Conservation (phyloP, 176 grass and related monocot genomes). For the Rhipidocladum racemiflorum region DNA sequence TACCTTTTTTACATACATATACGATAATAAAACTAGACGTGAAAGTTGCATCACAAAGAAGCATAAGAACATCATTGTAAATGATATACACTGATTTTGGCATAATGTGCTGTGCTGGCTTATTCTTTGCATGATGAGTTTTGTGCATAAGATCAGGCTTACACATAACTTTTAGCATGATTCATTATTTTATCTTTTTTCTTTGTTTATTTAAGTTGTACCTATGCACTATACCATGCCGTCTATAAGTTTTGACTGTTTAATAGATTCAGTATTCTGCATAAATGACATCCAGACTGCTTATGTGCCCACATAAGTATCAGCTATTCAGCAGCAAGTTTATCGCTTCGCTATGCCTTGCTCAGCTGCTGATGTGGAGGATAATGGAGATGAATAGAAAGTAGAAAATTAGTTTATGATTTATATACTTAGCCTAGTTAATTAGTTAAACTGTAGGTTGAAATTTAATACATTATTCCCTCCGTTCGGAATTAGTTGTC, state of each 20-base stretch:
- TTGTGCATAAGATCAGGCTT: neutral
- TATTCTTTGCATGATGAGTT: neutral
- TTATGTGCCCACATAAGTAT: neutral
- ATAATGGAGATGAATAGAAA: neutral
- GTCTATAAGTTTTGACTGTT: neutral
- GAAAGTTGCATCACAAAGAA: neutral
- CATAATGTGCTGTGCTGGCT: neutral
- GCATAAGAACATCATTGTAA: neutral
- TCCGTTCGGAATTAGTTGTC: too few species aligned
- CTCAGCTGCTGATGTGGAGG: neutral
- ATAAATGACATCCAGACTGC: neutral
- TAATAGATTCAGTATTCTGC: neutral
- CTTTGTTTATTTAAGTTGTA: slow-evolving; percentile 3
- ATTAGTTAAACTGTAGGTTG: neutral
- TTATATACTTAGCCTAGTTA: neutral
- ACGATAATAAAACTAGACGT: neutral
- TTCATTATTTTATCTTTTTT: neutral
- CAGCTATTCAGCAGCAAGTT: neutral
- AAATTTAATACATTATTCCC: neutral
- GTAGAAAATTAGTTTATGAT: neutral
- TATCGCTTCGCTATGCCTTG: neutral
- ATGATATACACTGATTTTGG: too few species aligned
- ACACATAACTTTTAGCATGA: neutral
- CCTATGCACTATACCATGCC: neutral
- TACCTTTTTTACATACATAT: neutral